These are phyloP conservation scores for Globisporangium parvum DNA, from an alignment of 352 stramenopile species.

Conservation along the genomic window DNA sequence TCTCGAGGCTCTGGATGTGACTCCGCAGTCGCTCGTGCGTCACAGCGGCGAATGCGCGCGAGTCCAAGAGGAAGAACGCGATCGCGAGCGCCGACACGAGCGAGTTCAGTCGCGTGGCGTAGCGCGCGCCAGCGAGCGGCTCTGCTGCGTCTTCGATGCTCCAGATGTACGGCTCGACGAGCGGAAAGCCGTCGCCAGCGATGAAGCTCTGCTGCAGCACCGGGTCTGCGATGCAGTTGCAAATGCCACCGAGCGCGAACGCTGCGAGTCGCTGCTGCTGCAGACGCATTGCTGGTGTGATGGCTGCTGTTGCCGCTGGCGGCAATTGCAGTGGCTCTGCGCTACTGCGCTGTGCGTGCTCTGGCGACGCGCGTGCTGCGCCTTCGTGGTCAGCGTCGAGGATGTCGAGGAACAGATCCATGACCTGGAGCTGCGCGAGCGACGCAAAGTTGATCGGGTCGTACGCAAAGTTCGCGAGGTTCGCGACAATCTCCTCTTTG, in stretches of 20 bases:
- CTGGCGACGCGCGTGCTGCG: not conserved
- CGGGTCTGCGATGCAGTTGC: constrained; percentile 67
- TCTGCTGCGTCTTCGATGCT: constrained; percentile 12
- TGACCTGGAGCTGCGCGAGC: constrained; percentile 45
- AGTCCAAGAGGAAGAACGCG: constrained; percentile 67
- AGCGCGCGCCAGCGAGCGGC: not conserved
- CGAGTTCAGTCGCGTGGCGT: constrained; percentile 27
- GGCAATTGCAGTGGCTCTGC: not conserved
- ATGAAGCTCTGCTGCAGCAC: constrained; percentile 53
- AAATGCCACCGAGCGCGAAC: constrained; percentile 70
- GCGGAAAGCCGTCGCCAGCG: constrained; percentile 33
- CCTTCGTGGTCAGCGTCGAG: constrained; percentile 37
- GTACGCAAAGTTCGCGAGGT: constrained; percentile 83
- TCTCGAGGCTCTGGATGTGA: constrained; percentile 27
- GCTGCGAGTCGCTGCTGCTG: constrained; percentile 38
- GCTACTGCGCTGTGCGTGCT: not conserved
- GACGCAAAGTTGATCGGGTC: constrained; percentile 79
- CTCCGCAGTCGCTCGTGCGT: constrained; percentile 24
- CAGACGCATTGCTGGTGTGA: constrained; percentile 1
- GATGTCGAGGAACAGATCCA: constrained; percentile 78
- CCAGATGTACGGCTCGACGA: constrained; percentile 39
- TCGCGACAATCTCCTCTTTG: constrained; percentile 70
- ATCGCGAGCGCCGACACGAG: constrained; percentile 49
- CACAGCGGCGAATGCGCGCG: constrained; percentile 33
- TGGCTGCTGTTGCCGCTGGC: not conserved